Evolutionary conservation across 2,329 filamentous ascomycete genomes (phyloP), one percentile per base, ranked within the genome.

Genomic region (Simplicillium sp.): DNA sequence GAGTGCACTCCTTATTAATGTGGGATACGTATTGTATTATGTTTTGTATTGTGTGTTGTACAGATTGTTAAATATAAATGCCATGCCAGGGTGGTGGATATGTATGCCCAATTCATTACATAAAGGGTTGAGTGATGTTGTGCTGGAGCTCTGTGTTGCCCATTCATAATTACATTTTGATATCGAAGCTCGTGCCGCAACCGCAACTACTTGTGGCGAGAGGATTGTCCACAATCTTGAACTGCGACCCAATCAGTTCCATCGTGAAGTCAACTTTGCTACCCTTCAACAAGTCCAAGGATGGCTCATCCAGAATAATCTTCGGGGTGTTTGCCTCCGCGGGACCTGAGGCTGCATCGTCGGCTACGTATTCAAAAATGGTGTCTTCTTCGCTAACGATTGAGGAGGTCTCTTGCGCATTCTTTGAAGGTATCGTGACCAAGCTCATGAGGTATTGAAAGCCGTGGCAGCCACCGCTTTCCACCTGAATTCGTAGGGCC

Each of bases 371-470:
- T 47, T 86, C 78, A 52, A 97, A 95, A 17, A 97, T 71, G 1
- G 84, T 92, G 57, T 98, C 92, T 53, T 97, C 92, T 45, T 88
- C 81, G 18, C 75, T 59, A 7, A 73, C 50, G 6, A 56, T 48
- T 2, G 64, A 54, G 7, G 59, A 52, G 50, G 54, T 56, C 20
- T 62, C 53, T 4, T 58, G 52, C 1, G 58, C 46, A 13, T 58
- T 56, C 36, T 58, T 52, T 6, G 56, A 45, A 0, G 77, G 77
- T 1, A 82, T 63, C 1, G 75, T 77, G 3, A 87, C 82, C 4
- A 97, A 73, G 13, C 82, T 86, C 86, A 98, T 95, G 36, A 94
- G 68, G 58, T 98, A 98, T 60, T 98, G 92, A 61, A 98, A 98
- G 38, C 92, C 92, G 63, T 98, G 92, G 61, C 92, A 98, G 42